Percentiles rank a stretch among this genome's conserved stretches.
Conservation (phyloP, 179 eudicot species). For the Beta corolliflora region DNA sequence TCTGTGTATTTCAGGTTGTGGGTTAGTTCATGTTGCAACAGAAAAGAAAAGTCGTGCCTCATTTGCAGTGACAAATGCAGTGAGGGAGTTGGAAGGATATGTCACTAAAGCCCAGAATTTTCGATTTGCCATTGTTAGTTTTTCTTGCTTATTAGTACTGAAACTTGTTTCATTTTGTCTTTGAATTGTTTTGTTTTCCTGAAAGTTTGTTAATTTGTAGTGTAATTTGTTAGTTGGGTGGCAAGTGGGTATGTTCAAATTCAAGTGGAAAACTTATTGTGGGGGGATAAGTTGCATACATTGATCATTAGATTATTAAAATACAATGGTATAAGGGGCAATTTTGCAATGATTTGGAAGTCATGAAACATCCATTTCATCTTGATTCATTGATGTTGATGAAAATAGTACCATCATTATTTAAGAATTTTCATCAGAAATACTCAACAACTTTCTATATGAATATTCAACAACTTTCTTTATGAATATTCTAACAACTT, state of each 20-base stretch:
- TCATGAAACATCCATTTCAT: too few species aligned
- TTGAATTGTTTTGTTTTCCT: neutral
- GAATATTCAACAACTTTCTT: too few species aligned
- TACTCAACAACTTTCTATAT: too few species aligned
- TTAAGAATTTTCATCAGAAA: too few species aligned
- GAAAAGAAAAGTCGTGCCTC: conserved; percentile 25
- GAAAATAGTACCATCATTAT: too few species aligned
- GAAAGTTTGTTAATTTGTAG: neutral
- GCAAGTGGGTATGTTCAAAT: conserved; percentile 5
- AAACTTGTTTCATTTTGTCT: neutral
- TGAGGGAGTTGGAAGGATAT: conserved; percentile 35
- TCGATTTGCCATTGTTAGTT: conserved; percentile 36
- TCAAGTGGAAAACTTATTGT: neutral
- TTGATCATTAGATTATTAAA: neutral
- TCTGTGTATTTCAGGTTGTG: conserved; percentile 31
- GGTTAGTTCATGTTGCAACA: conserved; percentile 30
- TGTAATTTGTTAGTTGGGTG: conserved; percentile 5
- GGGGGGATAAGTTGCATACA: neutral
- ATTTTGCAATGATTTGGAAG: too few species aligned
- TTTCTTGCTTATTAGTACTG: neutral
- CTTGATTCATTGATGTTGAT: too few species aligned
- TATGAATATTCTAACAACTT: too few species aligned
- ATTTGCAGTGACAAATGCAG: conserved; percentile 37
- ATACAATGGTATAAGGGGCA: too few species aligned
- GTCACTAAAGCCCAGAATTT: conserved; percentile 34